Evolutionary conservation across 352 stramenopile genomes (phyloP), one percentile per base, ranked within the genome.

Genomic region (Phytophthora sp.): DNA sequence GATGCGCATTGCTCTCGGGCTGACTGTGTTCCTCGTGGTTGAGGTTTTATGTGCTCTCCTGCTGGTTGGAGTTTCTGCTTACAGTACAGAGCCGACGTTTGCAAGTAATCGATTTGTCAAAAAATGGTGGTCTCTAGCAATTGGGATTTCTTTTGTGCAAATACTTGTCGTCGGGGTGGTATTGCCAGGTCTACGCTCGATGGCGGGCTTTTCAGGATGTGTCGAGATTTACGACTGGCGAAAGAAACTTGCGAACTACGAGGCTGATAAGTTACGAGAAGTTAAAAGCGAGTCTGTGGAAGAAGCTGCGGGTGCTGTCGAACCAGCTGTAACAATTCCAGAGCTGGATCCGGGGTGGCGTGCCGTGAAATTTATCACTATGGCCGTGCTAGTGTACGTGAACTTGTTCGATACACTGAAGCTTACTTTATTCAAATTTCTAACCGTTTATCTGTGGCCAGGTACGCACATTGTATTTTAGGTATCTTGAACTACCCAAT

Each of bases 401-500:
- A 35, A 12, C 5, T 30, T 18, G 15, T 35, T 46, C 8, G 9
- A 57, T 13, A 34, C 15, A 39, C 8, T 39, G 55, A 9, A 15
- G n/a, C 9, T 12, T 21, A 7, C 5, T 24, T 9, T 57, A 43
- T 10, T 26, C 13, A 49, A 39, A 9, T 28, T 28, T n/a, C 48
- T 69, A 45, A 66, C 18, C 12, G n/a, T n/a, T 35, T 41, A 18
- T 31, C 4, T 45, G 31, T 49, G 44, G 44, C 20, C 49, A 91
- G 83, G 11, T 87, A 77, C 51, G 60, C 77, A 8, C 86, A 93
- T 70, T 89, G 81, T 45, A 76, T 91, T 46, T 50, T 95, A 38
- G 84, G 82, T 3, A 87, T 95, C 20, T 61, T 93, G 30, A 95
- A 95, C 61, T 95, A 92, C 66, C 79, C 86, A 2, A 87, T 95